A percentile compares a stretch with the other conserved stretches of the same genome.
phyloP scores from a whole-genome alignment of 305 asterid genomes.

The Ajuga reptans region DNA sequence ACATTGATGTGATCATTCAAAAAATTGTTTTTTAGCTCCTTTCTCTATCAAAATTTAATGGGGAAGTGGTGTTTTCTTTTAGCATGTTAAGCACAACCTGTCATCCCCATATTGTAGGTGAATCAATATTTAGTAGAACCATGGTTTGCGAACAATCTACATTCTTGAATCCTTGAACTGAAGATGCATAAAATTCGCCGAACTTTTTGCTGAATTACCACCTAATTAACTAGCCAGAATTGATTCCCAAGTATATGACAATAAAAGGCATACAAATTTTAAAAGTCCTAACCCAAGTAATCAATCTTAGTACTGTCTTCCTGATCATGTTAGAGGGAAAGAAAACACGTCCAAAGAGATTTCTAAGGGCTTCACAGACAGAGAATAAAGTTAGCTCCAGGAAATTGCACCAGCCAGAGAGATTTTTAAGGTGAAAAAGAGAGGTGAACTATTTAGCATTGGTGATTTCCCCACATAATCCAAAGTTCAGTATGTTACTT shows the following conservation, averaged over 20 bases:
- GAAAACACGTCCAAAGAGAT: not conserved
- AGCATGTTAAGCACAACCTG: too few relatives aligned
- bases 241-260: not conserved
- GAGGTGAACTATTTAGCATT: not conserved
- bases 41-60: not conserved
- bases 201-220: not conserved
- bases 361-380: not conserved
- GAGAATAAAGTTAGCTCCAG: not conserved
- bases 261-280: not conserved
- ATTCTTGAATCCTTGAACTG: not conserved
- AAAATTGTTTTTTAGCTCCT: not conserved
- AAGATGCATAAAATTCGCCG: not conserved
- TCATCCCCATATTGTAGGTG: not conserved
- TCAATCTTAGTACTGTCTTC: not conserved
- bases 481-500: not conserved
- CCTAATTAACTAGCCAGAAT: not conserved
- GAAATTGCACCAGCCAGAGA: not conserved
- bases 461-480: not conserved
- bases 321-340: not conserved
- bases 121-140: not conserved
- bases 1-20: not conserved
- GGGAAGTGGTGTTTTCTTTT: not conserved
- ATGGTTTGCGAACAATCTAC: not conserved
- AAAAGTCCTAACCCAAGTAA: not conserved
- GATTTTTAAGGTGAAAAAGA: not conserved